Evolutionary conservation across 1,139 yeast species (phyloP), one percentile per base, ranked within the genome.

Genomic region (Arxiozyma slooffiae): DNA sequence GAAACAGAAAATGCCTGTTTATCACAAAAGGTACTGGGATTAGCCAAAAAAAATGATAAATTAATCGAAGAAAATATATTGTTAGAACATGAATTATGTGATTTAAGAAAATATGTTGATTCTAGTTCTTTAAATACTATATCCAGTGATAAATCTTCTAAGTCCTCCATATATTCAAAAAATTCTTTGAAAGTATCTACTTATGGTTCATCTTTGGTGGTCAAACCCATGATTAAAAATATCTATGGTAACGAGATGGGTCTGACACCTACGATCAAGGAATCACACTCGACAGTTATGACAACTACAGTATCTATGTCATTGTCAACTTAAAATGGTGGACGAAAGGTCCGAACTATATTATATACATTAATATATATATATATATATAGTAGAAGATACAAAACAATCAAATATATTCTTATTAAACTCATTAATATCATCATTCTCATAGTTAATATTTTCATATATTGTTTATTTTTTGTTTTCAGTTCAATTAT

Each of bases 1-100:
- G 60, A 54, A 52, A 55, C 46, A 53, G 63, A 53, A 56, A 66
- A 52, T 53, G 60, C 61, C 30, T 52, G 48, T 51, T 55, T 47
- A 56, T 55, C 37, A 24, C 53, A 48, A 57, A 62, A 26, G 47
- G 53, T 48, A 54, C 57, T 21, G 34, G 49, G 9, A 24, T 44
- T 42, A 49, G 52, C 39, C 49, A 41, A 36, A 55, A 67, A 50
- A 54, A 63, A 52, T 50, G 61, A 46, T 52, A 47, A 23, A 52
- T 59, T 47, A 43, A 53, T 52, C 38, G 60, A 57, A 44, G 52
- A 49, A 34, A 57, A 57, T 41, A 54, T 60, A 20, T 52, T 60
- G n/a, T 48, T 54, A 24, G 58, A 58, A 39, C 57, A 59, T 45
- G 59, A 56, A 44, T 18, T 59, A 7, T 23, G 48, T 17, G 56